Base-by-base conservation (phyloP, 129 eudicot genomes). In the Deinandra increscens region DNA sequence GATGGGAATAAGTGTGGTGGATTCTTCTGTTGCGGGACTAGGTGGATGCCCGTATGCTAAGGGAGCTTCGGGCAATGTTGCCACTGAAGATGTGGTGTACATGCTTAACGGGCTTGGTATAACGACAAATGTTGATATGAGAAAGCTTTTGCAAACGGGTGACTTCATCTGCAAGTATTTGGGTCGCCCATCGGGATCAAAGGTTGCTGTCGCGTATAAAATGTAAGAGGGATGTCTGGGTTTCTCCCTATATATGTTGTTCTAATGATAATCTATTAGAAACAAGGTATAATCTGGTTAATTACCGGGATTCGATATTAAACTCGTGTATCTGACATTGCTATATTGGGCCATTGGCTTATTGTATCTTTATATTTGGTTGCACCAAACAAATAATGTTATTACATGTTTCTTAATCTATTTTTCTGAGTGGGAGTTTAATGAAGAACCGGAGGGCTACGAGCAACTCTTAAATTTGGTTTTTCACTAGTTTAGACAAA, bases 1-100 rank as follows among this genome's bases (percentile, higher is more conserved):
- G 98, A 86, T 92, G 98, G 98, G 98, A 58, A 92, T 92, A 50
- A 92, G 91, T 81, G 75, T 77, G 3, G 89, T 92, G 66, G 98
- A 92, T 70, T 87, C 96, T 54, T 93, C 98, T 4, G 73, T 90
- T 15, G 86, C 96, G 26, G 98, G 96, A 69, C 77, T 93, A 37
- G 98, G 98, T 62, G 98, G 98, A 22, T 89, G 96, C 77, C 98
- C 98, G 4, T 93, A 93, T 75, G 98, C 96, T 17, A 89, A 89
- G 62, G 98, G 98, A 58, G 98, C 98, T 76, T 84, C 98, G 0
- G 98, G 98, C 17, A 93, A 93, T 71, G 98, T 89, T 37, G 96
- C 98, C 17, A 93, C 98, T 1, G 98, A 93, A 77, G 98, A 93
- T 66, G 98, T 89, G 33, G 95, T 93, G 18, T 92, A 92, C 86